These are phyloP conservation scores for Daldinia loculata DNA, from an alignment of 495 filamentous ascomycete species.

Conservation along the genomic window DNA sequence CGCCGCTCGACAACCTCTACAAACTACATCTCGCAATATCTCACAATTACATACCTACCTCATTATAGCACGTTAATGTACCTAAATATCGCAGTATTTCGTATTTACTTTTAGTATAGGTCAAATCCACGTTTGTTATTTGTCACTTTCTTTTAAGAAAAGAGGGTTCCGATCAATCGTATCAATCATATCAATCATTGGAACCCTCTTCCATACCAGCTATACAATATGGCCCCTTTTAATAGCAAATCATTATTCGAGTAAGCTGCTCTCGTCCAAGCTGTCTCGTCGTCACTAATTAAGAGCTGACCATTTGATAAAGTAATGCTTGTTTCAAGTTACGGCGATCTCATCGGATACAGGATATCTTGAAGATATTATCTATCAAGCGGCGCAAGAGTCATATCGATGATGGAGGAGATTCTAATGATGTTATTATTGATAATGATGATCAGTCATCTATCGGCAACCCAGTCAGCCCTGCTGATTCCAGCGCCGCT, in stretches of 20 bases:
- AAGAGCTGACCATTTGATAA: slow-evolving; percentile 24
- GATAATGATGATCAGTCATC: slow-evolving; percentile 32
- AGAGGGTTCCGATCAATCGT: slow-evolving; percentile 18
- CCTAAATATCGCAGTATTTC: not conserved
- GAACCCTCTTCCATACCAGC: slow-evolving; percentile 10
- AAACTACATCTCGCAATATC: not conserved
- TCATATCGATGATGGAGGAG: not conserved
- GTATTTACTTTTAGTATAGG: not conserved
- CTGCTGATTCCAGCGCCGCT: slow-evolving; percentile 5
- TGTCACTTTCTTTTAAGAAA: not conserved
- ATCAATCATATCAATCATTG: slow-evolving; percentile 20
- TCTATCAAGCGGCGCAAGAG: slow-evolving; percentile 20
- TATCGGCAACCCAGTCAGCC: slow-evolving; percentile 22
- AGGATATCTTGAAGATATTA: slow-evolving; percentile 19
- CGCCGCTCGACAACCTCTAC: not conserved
- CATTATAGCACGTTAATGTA: not conserved
- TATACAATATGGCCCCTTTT: slow-evolving; percentile 26
- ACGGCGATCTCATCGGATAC: slow-evolving; percentile 5
- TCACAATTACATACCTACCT: not conserved
- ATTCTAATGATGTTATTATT: slow-evolving; percentile 2
- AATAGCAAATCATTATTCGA: slow-evolving; percentile 25
- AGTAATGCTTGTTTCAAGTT: slow-evolving; percentile 33
- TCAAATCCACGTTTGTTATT: not conserved
- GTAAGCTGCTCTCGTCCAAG: slow-evolving; percentile 8
- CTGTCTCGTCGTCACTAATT: not conserved